Conservation (phyloP, 2,329 filamentous ascomycete species). For the Paracamarosporium sp. region DNA sequence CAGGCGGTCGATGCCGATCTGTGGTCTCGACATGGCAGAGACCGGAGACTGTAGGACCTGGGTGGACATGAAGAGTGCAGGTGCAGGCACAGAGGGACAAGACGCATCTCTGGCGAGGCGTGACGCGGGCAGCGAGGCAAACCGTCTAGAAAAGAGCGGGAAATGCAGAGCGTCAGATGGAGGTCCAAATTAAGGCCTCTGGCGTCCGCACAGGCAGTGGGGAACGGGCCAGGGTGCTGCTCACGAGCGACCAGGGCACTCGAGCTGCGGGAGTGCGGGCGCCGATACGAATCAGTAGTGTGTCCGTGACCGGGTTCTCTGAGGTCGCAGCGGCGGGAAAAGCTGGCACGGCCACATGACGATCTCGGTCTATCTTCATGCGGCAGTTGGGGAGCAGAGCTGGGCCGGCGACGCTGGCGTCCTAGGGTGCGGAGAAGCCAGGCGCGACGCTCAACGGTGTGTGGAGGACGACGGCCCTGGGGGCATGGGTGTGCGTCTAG, state of each 20-base stretch:
- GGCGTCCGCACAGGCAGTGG: slow-evolving; percentile 30
- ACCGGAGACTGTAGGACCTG: slow-evolving; percentile 37
- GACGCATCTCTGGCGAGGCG: slow-evolving; percentile 41
- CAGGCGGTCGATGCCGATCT: slow-evolving; percentile 81
- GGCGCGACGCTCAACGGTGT: slow-evolving; percentile 1
- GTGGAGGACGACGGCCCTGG: slow-evolving; percentile 1
- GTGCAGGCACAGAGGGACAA: slow-evolving; percentile 22
- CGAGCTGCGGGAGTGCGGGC: slow-evolving; percentile 40
- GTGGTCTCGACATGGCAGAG: slow-evolving; percentile 70
- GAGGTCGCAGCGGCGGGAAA: slow-evolving; percentile 5
- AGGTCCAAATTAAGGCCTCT: slow-evolving; percentile 50
- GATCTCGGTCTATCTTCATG: slow-evolving; percentile 34
- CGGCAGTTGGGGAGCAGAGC: slow-evolving; percentile 18
- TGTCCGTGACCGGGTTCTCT: slow-evolving; percentile 8
- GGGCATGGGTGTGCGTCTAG: slow-evolving; percentile 5
- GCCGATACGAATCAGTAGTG: slow-evolving; percentile 36
- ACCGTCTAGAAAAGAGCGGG: slow-evolving; percentile 31
- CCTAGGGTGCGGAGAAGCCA: slow-evolving; percentile 4
- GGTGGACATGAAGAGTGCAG: slow-evolving; percentile 36
- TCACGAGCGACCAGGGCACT: slow-evolving; percentile 37
- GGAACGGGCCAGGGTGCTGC: slow-evolving; percentile 17
- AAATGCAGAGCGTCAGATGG: slow-evolving; percentile 39
- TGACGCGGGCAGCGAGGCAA: slow-evolving; percentile 19
- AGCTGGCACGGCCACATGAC: slow-evolving; percentile 34
- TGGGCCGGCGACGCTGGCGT: slow-evolving; percentile 2